Evolutionary conservation across 768 basidiomycete species (phyloP), one percentile per base, ranked within the genome.

Genomic region (Gloeostereum incarnatum): DNA sequence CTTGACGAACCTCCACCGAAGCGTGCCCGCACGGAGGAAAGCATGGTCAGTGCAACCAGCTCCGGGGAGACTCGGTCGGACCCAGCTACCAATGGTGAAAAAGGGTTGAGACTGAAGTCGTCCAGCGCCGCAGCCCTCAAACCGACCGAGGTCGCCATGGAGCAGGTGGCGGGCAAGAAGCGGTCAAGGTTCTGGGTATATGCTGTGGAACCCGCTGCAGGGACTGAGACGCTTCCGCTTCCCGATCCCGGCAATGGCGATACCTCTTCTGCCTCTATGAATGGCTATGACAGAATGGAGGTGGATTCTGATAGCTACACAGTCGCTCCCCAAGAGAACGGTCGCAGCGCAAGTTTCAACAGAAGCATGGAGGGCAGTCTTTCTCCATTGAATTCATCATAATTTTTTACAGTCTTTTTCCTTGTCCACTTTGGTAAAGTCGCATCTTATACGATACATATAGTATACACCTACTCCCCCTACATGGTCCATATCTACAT

Each of bases 181-280:
- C 78, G 71, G 56, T 89, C 87, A 52, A 88, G 83, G 51, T 89
- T 79, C 55, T 88, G 87, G 86, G 81, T 82, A 31, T 91, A 91
- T 46, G 87, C 87, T 14, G 83, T 90, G 18, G 87, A 90, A 48
- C 81, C 85, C 1, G 49, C 72, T 31, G 56, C 69, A 6, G 63
- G 59, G 18, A 45, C 60, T n/a, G 51, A 52, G n/a, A n/a, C n/a
- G n/a, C n/a, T n/a, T n/a, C n/a, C n/a, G 23, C 35, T 57, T 14
- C 50, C 40, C 44, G 20, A 41, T 21, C 34, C 38, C 16, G 44
- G 47, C 47, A 44, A 29, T 22, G 49, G 36, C 17, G 34, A 42
- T 41, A 46, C 45, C 35, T 35, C 45, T 36, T 42, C 45, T 36
- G 31, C 42, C 33, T 25, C 29, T 4, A 32, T 47, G 16, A 55